Evolutionary conservation across 192 early-diverging fungal genomes (phyloP).

Genomic region (Entomortierella parvispora): DNA sequence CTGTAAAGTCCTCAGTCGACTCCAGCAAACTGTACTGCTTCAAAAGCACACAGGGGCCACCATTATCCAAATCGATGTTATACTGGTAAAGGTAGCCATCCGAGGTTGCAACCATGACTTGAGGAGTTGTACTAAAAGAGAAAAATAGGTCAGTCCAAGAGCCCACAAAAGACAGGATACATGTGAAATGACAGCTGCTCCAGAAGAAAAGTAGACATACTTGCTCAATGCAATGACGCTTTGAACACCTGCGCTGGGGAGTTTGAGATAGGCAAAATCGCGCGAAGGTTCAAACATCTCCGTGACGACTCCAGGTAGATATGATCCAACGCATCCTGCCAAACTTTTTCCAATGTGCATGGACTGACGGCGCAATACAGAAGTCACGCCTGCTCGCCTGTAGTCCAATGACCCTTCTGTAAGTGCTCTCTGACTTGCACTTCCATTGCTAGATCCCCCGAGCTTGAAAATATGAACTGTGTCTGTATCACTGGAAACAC

Average conservation of each 20-base stretch:
- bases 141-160: too few relatives aligned
- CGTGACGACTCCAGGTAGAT: conserved; percentile 84
- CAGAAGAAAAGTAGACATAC: conserved; percentile 25
- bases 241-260: conserved; percentile 79
- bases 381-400: conserved; percentile 28
- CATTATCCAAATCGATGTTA: conserved; percentile 83
- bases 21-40: conserved; percentile 72
- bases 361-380: conserved; percentile 64
- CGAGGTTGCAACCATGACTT: conserved; percentile 88
- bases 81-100: conserved; percentile 92
- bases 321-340: conserved; percentile 81
- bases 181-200: too few relatives aligned
- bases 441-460: conserved; percentile 11
- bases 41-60: conserved; percentile 85
- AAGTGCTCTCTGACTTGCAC: background rate
- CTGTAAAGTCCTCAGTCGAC: conserved; percentile 1
- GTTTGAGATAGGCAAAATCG: conserved; percentile 92
- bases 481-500: conserved; percentile 90
- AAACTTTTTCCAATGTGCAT: conserved; percentile 68
- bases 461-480: conserved; percentile 93
- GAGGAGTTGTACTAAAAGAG: conserved; percentile 65
- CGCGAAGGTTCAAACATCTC: conserved; percentile 95
- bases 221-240: conserved; percentile 79
- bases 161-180: background rate
- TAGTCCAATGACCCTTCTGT: conserved; percentile 1